phyloP scores from a whole-genome alignment of 2,329 filamentous ascomycete genomes.

The Cladorrhinum sp. region DNA sequence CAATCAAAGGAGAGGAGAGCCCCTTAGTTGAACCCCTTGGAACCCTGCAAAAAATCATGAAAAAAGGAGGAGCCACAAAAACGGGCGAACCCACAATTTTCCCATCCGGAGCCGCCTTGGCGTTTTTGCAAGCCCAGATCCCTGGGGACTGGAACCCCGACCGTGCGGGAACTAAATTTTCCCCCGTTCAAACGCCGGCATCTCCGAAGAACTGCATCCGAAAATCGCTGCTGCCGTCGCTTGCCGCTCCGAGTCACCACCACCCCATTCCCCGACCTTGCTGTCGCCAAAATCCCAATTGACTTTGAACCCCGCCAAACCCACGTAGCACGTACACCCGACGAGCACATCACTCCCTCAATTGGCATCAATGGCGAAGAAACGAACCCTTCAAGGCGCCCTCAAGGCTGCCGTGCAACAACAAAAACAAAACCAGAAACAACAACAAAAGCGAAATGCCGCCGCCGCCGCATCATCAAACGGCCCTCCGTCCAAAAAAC shows the following conservation, averaged over 20 bases:
- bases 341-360: background rate
- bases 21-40: background rate
- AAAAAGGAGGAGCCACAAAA: background rate
- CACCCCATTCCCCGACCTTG: conserved; percentile 5
- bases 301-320: background rate
- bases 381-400: conserved; percentile 23
- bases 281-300: background rate
- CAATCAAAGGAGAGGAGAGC: background rate
- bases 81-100: conserved; percentile 4
- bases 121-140: conserved; percentile 6
- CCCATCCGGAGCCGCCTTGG: conserved; percentile 1
- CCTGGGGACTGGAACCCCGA: conserved; percentile 19
- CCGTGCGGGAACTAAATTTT: conserved; percentile 16
- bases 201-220: conserved; percentile 13
- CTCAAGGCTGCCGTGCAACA: conserved; percentile 24
- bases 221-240: conserved; percentile 6
- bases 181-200: conserved; percentile 10
- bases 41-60: background rate
- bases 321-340: background rate
- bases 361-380: conserved; percentile 18
- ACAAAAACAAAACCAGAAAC: conserved; percentile 20
- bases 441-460: conserved; percentile 4
- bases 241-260: conserved; percentile 11
- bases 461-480: background rate
- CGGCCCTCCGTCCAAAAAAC: conserved; percentile 9